Conservation (phyloP, 2,329 filamentous ascomycete species). For the Clarireedia paspali region DNA sequence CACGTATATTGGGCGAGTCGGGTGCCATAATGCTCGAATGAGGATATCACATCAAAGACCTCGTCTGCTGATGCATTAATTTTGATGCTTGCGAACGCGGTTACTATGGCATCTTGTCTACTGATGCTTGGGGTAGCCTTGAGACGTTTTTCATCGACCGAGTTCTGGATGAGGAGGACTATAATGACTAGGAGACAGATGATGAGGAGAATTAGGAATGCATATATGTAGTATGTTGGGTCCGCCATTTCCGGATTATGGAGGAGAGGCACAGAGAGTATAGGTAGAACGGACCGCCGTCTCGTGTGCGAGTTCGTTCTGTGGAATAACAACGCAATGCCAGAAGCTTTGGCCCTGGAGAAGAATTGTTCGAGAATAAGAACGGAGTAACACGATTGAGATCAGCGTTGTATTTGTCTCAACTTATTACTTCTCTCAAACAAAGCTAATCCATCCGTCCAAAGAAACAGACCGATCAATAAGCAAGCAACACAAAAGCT, state of each 20-base stretch:
- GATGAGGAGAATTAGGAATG: neutral
- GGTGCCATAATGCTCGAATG: constrained; percentile 14
- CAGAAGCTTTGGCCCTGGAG: no score
- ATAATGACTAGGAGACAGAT: constrained; percentile 10
- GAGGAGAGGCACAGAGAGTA: no score
- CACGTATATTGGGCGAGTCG: constrained; percentile 15
- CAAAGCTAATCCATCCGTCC: no score
- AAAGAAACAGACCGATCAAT: no score
- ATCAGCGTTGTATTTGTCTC: no score
- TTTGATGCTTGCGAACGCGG: constrained; percentile 13
- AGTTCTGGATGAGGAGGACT: constrained; percentile 10
- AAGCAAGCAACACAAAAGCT: no score
- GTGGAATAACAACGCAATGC: no score
- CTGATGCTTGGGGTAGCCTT: constrained; percentile 13
- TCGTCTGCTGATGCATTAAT: constrained; percentile 18
- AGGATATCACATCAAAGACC: constrained; percentile 13
- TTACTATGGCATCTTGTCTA: constrained; percentile 11
- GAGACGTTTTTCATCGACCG: constrained; percentile 6
- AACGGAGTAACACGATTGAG: no score
- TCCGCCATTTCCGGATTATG: neutral
- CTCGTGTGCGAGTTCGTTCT: neutral
- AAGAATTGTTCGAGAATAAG: no score
- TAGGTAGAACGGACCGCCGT: no score
- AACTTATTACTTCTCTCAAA: no score
- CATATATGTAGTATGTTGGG: neutral